Evolutionary conservation across 352 stramenopile genomes (phyloP).

Genomic region (Blastocystis hominis): DNA sequence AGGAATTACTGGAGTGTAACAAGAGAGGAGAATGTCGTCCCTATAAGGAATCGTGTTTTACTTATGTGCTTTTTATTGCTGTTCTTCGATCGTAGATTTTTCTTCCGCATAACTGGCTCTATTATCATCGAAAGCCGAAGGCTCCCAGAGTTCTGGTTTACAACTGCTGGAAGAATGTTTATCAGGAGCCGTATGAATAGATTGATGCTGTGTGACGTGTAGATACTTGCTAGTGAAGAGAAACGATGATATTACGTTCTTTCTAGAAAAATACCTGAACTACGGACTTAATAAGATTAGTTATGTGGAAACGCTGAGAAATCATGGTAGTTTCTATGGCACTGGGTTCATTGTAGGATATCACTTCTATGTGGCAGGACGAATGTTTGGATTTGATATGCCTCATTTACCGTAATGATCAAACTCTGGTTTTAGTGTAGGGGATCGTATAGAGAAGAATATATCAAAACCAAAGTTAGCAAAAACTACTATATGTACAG

Average conservation of each 20-base stretch:
- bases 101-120: not conserved
- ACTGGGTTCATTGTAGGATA: not conserved
- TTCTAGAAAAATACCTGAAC: slow-evolving; percentile 8
- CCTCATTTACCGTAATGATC: slow-evolving; percentile 44
- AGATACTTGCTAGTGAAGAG: slow-evolving; percentile 6
- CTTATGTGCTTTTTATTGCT: not conserved
- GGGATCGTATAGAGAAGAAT: no score
- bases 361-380: not conserved
- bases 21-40: not conserved
- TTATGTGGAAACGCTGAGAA: slow-evolving; percentile 16
- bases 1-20: not conserved
- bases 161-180: slow-evolving; percentile 5
- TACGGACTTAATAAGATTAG: slow-evolving; percentile 48
- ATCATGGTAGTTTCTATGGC: no score
- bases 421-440: no score
- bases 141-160: not conserved
- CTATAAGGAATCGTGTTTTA: slow-evolving; percentile 14
- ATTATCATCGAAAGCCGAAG: not conserved
- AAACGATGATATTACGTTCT: not conserved
- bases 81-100: not conserved
- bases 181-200: slow-evolving; percentile 2
- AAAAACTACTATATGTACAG: no score
- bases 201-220: not conserved
- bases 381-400: slow-evolving; percentile 42
- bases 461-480: no score